Percentiles rank a stretch among this genome's conserved stretches.
phyloP scores from a whole-genome alignment of 2,329 filamentous ascomycete genomes.

The Pseudocercospora cruenta region DNA sequence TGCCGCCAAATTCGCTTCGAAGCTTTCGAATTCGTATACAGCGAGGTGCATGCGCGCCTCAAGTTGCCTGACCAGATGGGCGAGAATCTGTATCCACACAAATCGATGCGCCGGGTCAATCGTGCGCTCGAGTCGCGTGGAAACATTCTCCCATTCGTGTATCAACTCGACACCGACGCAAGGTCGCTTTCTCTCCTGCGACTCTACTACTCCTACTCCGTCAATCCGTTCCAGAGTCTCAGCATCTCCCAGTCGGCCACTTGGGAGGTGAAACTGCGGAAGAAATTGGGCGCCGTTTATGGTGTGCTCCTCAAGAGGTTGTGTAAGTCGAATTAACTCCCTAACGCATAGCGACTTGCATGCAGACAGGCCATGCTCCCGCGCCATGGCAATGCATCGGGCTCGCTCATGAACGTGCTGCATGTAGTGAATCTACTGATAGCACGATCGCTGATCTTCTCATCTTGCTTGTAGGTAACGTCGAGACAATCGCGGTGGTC shows the following conservation, averaged over 20 bases:
- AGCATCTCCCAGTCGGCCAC: background rate
- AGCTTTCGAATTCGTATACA: background rate
- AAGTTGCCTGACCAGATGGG: background rate
- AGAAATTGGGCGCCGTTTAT: background rate
- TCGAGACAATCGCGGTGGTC: background rate
- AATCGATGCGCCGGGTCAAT: background rate
- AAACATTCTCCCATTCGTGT: background rate
- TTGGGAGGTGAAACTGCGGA: background rate
- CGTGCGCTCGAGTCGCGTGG: background rate
- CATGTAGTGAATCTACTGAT: background rate
- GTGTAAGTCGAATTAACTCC: background rate
- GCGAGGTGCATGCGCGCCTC: background rate
- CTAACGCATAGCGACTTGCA: background rate
- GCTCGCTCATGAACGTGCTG: background rate
- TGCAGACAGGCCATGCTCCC: background rate
- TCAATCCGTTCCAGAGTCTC: background rate
- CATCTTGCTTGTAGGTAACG: background rate
- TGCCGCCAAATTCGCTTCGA: slow-evolving; percentile 14
- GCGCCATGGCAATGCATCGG: background rate
- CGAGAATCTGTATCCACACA: background rate
- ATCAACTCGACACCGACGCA: background rate
- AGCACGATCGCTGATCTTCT: background rate
- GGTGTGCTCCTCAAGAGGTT: background rate
- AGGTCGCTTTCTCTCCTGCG: background rate
- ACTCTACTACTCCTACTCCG: background rate